Conservation (phyloP, 2,329 filamentous ascomycete genomes). For the Simplicillium sp. region DNA sequence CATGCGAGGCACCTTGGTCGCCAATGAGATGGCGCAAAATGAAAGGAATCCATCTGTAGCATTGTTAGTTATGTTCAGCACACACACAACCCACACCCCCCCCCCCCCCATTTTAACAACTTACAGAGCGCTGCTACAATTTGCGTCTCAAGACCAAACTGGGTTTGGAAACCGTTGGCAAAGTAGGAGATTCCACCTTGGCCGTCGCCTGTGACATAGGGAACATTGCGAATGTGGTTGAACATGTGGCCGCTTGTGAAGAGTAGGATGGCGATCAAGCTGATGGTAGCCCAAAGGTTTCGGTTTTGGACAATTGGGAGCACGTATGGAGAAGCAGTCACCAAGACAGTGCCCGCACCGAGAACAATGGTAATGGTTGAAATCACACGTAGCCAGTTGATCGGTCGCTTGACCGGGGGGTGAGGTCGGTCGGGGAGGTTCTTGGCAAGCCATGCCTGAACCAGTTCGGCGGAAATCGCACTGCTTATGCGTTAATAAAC, state of each 20-base stretch:
- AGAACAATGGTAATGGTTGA: slow-evolving; percentile 59
- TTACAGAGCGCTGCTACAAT: slow-evolving; percentile 89
- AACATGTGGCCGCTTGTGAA: slow-evolving; percentile 99
- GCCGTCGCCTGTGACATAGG: slow-evolving; percentile 80
- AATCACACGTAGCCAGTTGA: slow-evolving; percentile 76
- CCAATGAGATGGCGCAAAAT: slow-evolving; percentile 84
- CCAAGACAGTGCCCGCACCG: slow-evolving; percentile 57
- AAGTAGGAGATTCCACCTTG: slow-evolving; percentile 85
- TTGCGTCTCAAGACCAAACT: slow-evolving; percentile 91
- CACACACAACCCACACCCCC: too few species aligned
- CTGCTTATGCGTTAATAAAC: slow-evolving; percentile 32
- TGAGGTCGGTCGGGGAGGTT: slow-evolving; percentile 72
- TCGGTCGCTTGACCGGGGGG: slow-evolving; percentile 68
- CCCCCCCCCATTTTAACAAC: too few species aligned
- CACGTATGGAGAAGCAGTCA: slow-evolving; percentile 68
- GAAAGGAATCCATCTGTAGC: slow-evolving; percentile 60
- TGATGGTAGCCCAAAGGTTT: slow-evolving; percentile 87
- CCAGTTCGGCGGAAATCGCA: slow-evolving; percentile 63
- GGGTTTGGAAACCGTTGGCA: slow-evolving; percentile 83
- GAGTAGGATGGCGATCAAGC: slow-evolving; percentile 77
- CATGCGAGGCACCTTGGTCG: slow-evolving; percentile 86
- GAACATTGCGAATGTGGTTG: slow-evolving; percentile 94
- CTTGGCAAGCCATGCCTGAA: slow-evolving; percentile 70
- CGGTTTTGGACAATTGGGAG: slow-evolving; percentile 78
- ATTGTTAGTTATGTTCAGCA: slow-evolving; percentile 1